A percentile compares a stretch with the other conserved stretches of the same genome.
phyloP scores from a whole-genome alignment of 495 filamentous ascomycete genomes.

The Amorphotheca resinae region DNA sequence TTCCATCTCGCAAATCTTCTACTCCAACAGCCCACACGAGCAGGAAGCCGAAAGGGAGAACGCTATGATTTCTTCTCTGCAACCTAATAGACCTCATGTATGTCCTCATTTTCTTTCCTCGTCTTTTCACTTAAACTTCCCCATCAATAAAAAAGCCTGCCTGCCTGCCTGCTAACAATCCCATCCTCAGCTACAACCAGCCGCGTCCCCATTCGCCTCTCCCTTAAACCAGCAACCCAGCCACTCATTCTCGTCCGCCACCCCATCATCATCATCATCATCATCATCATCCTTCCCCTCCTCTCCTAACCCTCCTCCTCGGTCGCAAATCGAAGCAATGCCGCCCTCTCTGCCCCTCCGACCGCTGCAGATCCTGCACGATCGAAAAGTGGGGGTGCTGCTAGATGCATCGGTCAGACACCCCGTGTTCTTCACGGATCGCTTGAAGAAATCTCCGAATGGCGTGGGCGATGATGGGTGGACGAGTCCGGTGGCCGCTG shows the following conservation, averaged over 20 bases:
- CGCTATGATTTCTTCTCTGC: slow-evolving; percentile 14
- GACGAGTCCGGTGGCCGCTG: slow-evolving; percentile 35
- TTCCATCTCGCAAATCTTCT: slow-evolving; percentile 14
- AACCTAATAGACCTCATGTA: slow-evolving; percentile 10
- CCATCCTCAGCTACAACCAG: not conserved
- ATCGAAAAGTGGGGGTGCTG: not conserved
- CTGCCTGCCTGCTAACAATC: not conserved
- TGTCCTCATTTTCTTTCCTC: not conserved
- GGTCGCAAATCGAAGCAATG: slow-evolving; percentile 19
- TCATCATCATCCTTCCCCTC: too few relatives aligned
- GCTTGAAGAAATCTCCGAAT: slow-evolving; percentile 31
- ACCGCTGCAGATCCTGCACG: not conserved
- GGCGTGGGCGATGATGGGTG: slow-evolving; percentile 15
- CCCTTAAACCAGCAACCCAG: slow-evolving; percentile 13
- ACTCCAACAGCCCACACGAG: not conserved
- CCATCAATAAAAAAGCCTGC: not conserved
- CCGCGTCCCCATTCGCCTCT: not conserved
- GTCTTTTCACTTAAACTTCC: not conserved
- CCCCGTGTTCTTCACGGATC: slow-evolving; percentile 47
- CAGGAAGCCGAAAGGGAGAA: not conserved
- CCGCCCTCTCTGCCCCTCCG: slow-evolving; percentile 2
- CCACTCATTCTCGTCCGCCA: not conserved
- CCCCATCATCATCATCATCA: too few relatives aligned
- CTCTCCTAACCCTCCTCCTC: too few relatives aligned
- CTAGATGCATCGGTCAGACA: slow-evolving; percentile 34